Percentiles rank a stretch among this genome's conserved stretches.
Evolutionary conservation across 2,329 filamentous ascomycete species (phyloP).

Genomic region (Sporothrix luriei): DNA sequence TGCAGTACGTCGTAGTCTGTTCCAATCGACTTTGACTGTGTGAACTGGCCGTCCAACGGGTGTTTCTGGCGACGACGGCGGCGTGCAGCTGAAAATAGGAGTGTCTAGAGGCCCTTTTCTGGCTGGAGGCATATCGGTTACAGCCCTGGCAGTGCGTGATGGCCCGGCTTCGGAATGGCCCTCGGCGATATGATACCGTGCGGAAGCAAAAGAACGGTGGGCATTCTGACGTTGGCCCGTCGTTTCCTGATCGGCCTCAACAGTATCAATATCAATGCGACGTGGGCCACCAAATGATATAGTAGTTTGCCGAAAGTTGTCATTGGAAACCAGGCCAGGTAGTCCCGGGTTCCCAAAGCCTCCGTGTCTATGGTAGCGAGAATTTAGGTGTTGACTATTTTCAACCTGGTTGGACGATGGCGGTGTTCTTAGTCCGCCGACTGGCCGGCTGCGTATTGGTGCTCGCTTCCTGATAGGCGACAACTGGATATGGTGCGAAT

Average conservation of each 20-base stretch:
- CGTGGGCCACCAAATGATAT: conserved; percentile 28
- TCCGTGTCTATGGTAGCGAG: not conserved
- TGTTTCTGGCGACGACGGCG: not conserved
- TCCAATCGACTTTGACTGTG: conserved; percentile 25
- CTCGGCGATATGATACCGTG: not conserved
- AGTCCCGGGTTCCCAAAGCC: not conserved
- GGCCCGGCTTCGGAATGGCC: not conserved
- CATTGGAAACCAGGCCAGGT: conserved; percentile 20
- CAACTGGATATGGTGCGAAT: not conserved
- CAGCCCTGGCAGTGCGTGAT: too few species aligned
- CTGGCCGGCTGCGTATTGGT: not conserved
- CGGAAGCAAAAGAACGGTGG: conserved; percentile 4
- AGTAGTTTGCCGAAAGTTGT: conserved; percentile 32
- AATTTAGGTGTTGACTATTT: not conserved
- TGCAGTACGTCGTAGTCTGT: conserved; percentile 17
- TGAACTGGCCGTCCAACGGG: not conserved
- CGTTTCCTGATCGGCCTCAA: not conserved
- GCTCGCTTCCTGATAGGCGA: not conserved
- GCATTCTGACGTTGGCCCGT: not conserved
- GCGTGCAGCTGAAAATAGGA: not conserved
- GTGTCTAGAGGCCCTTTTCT: not conserved
- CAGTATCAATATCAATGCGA: too few species aligned
- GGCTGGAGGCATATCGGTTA: not conserved
- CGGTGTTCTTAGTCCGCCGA: conserved; percentile 29
- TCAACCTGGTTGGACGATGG: conserved; percentile 30